Evolutionary conservation across 78 protist species (phyloP), one percentile per base, ranked within the genome.

Genomic region (Chrysochromulina parva): DNA sequence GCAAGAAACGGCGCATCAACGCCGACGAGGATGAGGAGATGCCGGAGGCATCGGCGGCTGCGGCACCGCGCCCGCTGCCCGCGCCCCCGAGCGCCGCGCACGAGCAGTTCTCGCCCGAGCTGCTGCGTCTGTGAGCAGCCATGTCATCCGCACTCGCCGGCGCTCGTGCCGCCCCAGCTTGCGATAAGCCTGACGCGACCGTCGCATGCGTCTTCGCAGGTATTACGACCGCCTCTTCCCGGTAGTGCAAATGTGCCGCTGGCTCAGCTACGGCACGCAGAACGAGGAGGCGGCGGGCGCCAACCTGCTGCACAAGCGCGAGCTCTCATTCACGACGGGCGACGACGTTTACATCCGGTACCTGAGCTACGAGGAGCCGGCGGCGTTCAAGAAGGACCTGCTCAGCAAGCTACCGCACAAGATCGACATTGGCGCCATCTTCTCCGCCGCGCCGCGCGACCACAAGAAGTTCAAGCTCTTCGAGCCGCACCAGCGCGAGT

Each of bases 401-500:
- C 13, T 69, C 16, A 5, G 14, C 66, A 73, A 52, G 55, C 82
- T 81, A 13, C 93, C 93, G 38, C 22, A 20, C 85, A 90, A 90
- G 88, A 90, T 80, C 65, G 93, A 90, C 47, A 81, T 90, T 9
- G 93, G 93, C 9, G 93, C 93, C 17, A 19, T 82, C 76, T 90
- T 85, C 80, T 69, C 76, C 53, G 58, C 66, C 14, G 22, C 66
- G 74, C 69, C 59, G 55, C 57, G 55, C 6, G 59, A 53, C 90
- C 80, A 65, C 52, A 69, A 88, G 54, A 65, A 88, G 66, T 88
- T 14, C 66, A 55, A 38, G 55, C 28, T 59, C 65, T 65, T 65
- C 90, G 26, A 86, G 54, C 81, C 71, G 47, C 3, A 1, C 62
- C 90, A 65, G 81, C 55, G 84, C 57, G 93, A 90, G 66, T 50